Base-by-base conservation (phyloP, 192 early-diverging fungal genomes). In the Gigaspora rosea region DNA sequence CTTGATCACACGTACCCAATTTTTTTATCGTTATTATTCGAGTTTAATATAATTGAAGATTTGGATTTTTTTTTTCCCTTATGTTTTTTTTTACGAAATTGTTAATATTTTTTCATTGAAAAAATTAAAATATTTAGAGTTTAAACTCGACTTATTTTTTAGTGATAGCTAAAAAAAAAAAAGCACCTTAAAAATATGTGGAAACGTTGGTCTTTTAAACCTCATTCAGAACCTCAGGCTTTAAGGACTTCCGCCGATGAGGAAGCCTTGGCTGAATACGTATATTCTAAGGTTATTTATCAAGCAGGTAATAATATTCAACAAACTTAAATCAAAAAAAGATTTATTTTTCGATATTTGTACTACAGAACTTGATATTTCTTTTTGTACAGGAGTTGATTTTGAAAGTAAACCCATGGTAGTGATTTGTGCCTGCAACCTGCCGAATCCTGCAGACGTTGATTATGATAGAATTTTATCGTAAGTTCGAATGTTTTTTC, bases 391-490 rank as follows among this genome's bases (percentile, higher is more conserved):
- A 94, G 96, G 95, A 51, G 90, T 94, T 65, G 96, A 98, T 81
- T 87, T 80, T 80, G 92, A 95, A 61, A 93, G 90, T 81, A 81
- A 92, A 71, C 93, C 94, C 5, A 91, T 98, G 78, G 84, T 96
- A 48, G 90, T 90, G 46, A 85, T 98, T 71, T 90, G 92, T 75
- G 92, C 94, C 22, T 94, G 94, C 84, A 89, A 92, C 47, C 82
- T 98, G 41, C 96, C 94, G n/a, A 89, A 95, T 80, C 95, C 95
- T n/a, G 80, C 84, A 41, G 84, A 86, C 13, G 89, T 92, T 12
- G 86, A 95, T 82, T 96, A 98, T 74, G 93, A 98, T 85, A 80
- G 88, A 46, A 89, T 98, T 79, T 83, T 96, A 33, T 88, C 87
- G 94, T 94, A 83, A 62, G 79, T 73, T 1, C 35, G 32, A 20